Percentiles rank a stretch among this genome's conserved stretches.
Conservation (phyloP, 1,284 basidiomycete genomes). For the Apiotrichum sp. region DNA sequence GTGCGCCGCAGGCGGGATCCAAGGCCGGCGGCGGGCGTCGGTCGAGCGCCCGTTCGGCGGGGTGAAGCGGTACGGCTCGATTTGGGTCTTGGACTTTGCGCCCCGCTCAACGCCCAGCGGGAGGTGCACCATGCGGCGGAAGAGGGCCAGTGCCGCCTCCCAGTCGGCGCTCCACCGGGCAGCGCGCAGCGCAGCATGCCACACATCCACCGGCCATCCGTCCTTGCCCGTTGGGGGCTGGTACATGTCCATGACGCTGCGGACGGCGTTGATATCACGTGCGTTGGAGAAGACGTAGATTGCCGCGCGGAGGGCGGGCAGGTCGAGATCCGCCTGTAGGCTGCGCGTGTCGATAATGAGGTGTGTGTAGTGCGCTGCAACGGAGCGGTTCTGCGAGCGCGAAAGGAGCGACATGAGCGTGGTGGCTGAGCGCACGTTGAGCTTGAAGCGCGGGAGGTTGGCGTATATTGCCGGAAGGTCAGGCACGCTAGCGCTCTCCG, state of each 20-base stretch:
- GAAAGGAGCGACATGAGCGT: slow-evolving; percentile 18
- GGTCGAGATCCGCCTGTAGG: slow-evolving; percentile 10
- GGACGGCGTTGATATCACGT: slow-evolving; percentile 17
- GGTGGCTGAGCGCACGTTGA: slow-evolving; percentile 19
- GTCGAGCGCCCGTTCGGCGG: slow-evolving; percentile 17
- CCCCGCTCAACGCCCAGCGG: slow-evolving; percentile 15
- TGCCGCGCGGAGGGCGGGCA: slow-evolving; percentile 11
- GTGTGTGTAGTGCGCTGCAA: slow-evolving; percentile 19
- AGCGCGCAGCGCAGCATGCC: slow-evolving; percentile 22
- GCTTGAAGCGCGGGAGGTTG: slow-evolving; percentile 12
- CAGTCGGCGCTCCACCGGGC: slow-evolving; percentile 34
- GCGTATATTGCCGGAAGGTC: not conserved
- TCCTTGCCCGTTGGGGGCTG: slow-evolving; percentile 19
- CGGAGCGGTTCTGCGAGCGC: slow-evolving; percentile 5
- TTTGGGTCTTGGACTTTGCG: not conserved
- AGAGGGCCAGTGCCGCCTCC: slow-evolving; percentile 23
- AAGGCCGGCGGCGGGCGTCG: slow-evolving; percentile 16
- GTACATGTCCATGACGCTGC: slow-evolving; percentile 23
- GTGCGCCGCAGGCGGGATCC: slow-evolving; percentile 10
- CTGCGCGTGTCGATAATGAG: slow-evolving; percentile 15
- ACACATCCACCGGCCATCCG: slow-evolving; percentile 27
- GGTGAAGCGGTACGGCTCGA: slow-evolving; percentile 8
- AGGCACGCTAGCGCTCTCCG: not conserved
- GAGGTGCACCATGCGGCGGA: slow-evolving; percentile 28
- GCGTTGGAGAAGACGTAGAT: slow-evolving; percentile 12